Evolutionary conservation across 306 rosid species (phyloP), one percentile per base, ranked within the genome.

Genomic region (Begonia masoniana): DNA sequence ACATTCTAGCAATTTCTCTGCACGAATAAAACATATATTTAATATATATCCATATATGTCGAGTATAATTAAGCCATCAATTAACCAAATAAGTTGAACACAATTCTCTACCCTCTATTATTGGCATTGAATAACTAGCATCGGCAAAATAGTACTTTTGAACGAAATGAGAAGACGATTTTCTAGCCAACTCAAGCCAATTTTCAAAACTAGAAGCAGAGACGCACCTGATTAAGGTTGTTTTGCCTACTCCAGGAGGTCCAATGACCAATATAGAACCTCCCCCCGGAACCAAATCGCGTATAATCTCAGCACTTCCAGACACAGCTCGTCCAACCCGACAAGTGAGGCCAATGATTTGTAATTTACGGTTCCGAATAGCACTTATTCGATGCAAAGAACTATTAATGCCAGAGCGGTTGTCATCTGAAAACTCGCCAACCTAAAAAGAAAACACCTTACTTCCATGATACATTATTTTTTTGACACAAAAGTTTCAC

Each of bases 161-260:
- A 3, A 26, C 35, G 6, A 26, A 26, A 26, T 26, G 35, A 26
- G 35, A 26, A 26, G 35, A 26, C 35, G 6, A 26, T 26, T 2
- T 26, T 26, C 35, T 3, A 26, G 35, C 6, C 6, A 26, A 26
- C 35, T 26, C 6, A 26, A 26, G 35, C 35, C 35, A 26, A 26
- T 26, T 26, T 26, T 26, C 35, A 26, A 26, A 26, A 26, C 35
- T 26, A 26, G 6, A 26, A 26, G 3, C 0, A 26, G 35, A 26
- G 31, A 46, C 26, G 35, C 60, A 86, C 99, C 99, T 92, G 66
- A 92, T 92, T 64, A 92, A 77, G 48, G 99, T 92, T 39, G 96
- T 92, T 79, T 92, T 92, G 49, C 99, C 99, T 36, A 92, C 99
- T 63, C 99, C 99, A 54, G 99, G 99, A 63, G 99, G 95, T 71